Evolutionary conservation across 2,329 filamentous ascomycete species (phyloP), one percentile per base, ranked within the genome.

Genomic region (Bipolaris zeicola): DNA sequence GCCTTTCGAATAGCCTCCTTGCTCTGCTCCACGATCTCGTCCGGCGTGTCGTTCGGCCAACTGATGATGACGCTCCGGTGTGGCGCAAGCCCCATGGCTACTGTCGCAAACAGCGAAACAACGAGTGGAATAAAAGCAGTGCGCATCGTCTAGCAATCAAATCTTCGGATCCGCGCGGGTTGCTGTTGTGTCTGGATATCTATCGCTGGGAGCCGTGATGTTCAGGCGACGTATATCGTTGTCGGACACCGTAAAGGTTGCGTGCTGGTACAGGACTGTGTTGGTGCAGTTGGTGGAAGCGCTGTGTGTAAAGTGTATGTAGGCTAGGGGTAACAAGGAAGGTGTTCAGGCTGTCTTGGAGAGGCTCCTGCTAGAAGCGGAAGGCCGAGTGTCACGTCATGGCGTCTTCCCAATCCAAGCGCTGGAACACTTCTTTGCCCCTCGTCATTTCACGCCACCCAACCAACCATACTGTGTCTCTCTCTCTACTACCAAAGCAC

Each of bases 21-120:
- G 42, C 91, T 92, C 53, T 89, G 77, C 20, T 87, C 79, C 31
- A 96, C 75, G 34, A 96, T 79, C 34, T 81, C 82, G 61, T 89
- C 80, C 18, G 91, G 88, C 66, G 87, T 89, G 45, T 85, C 82
- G 49, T 87, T 80, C 22, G 89, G 86, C 72, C 92, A 96, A 70
- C 85, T 91, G 69, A 97, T 82, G 66, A 97, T 87, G 62, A 96
- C 86, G 34, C 86, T 85, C 76, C 91, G 91, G 71, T 87, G 84
- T 1, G 79, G 77, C 47, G 77, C 68, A 20, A 81, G 80, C 54
- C 89, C 88, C 67, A 90, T 83, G 59, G 85, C 87, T 58, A 86
- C 74, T 28, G 82, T 81, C 60, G 86, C 81, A 49, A 89, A 79
- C 55, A 87, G 74, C 60, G 86, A 79, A 51, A 87, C 77, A 39